Base-by-base conservation (phyloP, 2,329 filamentous ascomycete species). In the Penicillium digitatum region DNA sequence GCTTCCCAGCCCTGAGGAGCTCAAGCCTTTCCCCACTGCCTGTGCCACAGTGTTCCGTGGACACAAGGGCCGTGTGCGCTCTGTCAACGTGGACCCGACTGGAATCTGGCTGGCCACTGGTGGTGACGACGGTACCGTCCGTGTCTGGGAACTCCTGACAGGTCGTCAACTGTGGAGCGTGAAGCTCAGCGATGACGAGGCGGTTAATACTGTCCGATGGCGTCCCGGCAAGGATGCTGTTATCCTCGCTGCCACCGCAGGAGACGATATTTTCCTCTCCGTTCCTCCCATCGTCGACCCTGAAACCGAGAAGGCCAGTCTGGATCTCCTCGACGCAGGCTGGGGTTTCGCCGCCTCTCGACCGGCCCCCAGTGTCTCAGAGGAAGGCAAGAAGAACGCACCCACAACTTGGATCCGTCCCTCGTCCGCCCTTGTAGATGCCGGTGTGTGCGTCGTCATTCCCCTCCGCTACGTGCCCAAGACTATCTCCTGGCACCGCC, bases 1-100 rank as follows among this genome's bases (percentile, higher is more conserved):
- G 72, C 81, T 99, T 8, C 94, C 95, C 8, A 89, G 88, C 56
- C 93, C 94, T 0, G 90, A 96, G 66, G 93, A 99, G 67, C 81
- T 99, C 54, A 90, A 90, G 67, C 94, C 94, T 2, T 99, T 97
- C 80, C 94, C 94, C 14, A 96, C 92, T 0, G 85, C 90, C 9
- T 93, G 89, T 65, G 88, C 92, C 42, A 90, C 90, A 6, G 82
- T 95, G 12, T 97, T 94, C 79, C 81, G 85, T 59, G 93, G 93
- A 11, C 94, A 99, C 68, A 85, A 90, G 59, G 93, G 93, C 16
- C 86, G 91, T 52, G 92, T 99, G 34, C 86, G 94, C 48, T 88
- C 87, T 47, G 82, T 96, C 14, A 82, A 89, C 8, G 85, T 97
- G 60, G 93, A 96, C 70, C 91, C 94, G 2, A 86, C 86, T 38